phyloP scores from a whole-genome alignment of 1,284 basidiomycete genomes.

The Sanghuangporus sanghuang region DNA sequence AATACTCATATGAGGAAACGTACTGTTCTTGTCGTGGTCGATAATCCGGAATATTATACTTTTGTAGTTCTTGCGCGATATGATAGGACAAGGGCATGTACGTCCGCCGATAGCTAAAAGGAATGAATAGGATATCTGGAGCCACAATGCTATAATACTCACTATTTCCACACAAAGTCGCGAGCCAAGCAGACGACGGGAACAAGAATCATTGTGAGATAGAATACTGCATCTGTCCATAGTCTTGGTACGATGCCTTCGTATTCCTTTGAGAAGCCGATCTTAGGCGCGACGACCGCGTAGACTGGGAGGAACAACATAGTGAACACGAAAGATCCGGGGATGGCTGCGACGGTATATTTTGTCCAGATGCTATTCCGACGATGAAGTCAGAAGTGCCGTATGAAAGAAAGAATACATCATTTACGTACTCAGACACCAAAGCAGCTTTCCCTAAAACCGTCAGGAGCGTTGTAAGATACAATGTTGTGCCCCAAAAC shows the following conservation, averaged over 20 bases:
- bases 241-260: conserved; percentile 80
- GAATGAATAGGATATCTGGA: conserved; percentile 13
- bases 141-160: conserved; percentile 25
- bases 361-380: conserved; percentile 91
- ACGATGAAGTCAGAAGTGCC: conserved; percentile 15
- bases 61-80: conserved; percentile 95
- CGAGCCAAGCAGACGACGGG: conserved; percentile 86
- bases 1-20: conserved; percentile 30
- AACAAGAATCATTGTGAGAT: conserved; percentile 85
- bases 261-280: conserved; percentile 91
- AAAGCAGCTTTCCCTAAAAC: conserved; percentile 97
- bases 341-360: conserved; percentile 95
- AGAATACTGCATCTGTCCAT: conserved; percentile 86
- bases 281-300: conserved; percentile 80
- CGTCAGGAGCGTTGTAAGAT: conserved; percentile 88
- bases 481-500: conserved; percentile 97
- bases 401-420: background rate
- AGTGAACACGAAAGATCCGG: conserved; percentile 93
- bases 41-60: conserved; percentile 98
- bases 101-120: conserved; percentile 78
- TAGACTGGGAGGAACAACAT: conserved; percentile 93
- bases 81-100: conserved; percentile 92
- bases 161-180: conserved; percentile 97
- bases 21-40: conserved; percentile 95
- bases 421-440: conserved; percentile 82